Evolutionary conservation across 192 early-diverging fungal genomes (phyloP).

Genomic region (Cladochytrium replicatum): DNA sequence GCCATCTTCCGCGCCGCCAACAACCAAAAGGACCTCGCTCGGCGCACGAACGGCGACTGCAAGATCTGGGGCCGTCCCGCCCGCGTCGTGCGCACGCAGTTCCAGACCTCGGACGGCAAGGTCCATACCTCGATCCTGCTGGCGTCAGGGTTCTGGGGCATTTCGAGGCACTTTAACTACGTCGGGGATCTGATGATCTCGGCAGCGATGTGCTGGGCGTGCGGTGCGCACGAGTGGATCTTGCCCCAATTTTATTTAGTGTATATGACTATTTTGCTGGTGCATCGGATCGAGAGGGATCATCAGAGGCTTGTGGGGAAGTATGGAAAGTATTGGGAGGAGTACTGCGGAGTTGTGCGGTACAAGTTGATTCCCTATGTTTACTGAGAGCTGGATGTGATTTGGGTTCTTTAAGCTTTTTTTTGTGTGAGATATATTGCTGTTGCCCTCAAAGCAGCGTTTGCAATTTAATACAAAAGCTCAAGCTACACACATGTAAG

Average conservation of each 20-base stretch:
- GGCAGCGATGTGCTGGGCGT: slow-evolving; percentile 62
- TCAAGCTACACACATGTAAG: too few species aligned
- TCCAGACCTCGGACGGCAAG: slow-evolving; percentile 63
- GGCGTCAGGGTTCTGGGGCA: slow-evolving; percentile 71
- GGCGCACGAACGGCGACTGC: slow-evolving; percentile 59
- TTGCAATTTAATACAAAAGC: too few species aligned
- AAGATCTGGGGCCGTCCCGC: slow-evolving; percentile 71
- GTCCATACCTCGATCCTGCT: slow-evolving; percentile 53
- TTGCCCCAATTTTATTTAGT: slow-evolving; percentile 74
- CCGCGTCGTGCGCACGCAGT: slow-evolving; percentile 59
- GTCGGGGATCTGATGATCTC: slow-evolving; percentile 66
- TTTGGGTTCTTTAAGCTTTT: too few species aligned
- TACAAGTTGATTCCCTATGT: slow-evolving; percentile 48
- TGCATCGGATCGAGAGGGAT: slow-evolving; percentile 60
- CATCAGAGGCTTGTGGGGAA: slow-evolving; percentile 63
- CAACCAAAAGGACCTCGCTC: slow-evolving; percentile 68
- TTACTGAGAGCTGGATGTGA: too few species aligned
- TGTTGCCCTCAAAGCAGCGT: too few species aligned
- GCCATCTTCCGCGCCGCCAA: slow-evolving; percentile 73
- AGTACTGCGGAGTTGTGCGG: slow-evolving; percentile 52
- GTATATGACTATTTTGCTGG: slow-evolving; percentile 65
- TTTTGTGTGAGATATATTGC: too few species aligned
- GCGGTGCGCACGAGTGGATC: slow-evolving; percentile 51
- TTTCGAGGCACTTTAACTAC: slow-evolving; percentile 80
- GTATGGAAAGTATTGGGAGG: slow-evolving; percentile 75